These are phyloP conservation scores for Filobasidium floriforme DNA, from an alignment of 768 basidiomycete genomes.

Conservation along the genomic window DNA sequence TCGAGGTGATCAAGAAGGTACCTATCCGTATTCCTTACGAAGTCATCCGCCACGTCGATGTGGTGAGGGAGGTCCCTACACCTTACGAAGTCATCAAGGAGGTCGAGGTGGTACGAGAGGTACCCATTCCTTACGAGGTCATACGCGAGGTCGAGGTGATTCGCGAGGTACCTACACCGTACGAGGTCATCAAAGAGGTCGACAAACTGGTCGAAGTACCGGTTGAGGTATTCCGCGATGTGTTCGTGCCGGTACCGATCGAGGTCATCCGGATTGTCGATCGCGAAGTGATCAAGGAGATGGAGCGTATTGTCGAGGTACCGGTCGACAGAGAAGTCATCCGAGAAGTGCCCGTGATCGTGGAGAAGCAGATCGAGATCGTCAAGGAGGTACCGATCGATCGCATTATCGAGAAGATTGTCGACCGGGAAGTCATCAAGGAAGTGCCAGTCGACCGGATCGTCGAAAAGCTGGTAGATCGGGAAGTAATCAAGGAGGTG, in stretches of 20 bases:
- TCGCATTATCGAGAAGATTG: slow-evolving; percentile 27
- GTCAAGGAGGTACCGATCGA: slow-evolving; percentile 21
- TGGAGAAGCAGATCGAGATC: slow-evolving; percentile 29
- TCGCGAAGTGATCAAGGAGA: slow-evolving; percentile 28
- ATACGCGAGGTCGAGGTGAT: slow-evolving; percentile 32
- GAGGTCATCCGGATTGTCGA: slow-evolving; percentile 22
- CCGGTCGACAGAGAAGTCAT: slow-evolving; percentile 41
- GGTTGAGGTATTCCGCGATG: slow-evolving; percentile 28
- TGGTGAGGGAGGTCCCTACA: slow-evolving; percentile 14
- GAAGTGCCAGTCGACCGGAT: slow-evolving; percentile 11
- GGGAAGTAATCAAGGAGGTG: slow-evolving; percentile 26
- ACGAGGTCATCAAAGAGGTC: slow-evolving; percentile 30
- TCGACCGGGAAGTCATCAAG: slow-evolving; percentile 25
- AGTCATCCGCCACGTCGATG: slow-evolving; percentile 23
- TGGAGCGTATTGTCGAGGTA: slow-evolving; percentile 30
- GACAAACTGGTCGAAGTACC: slow-evolving; percentile 33
- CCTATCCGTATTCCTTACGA: slow-evolving; percentile 26
- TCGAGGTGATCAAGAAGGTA: slow-evolving; percentile 27
- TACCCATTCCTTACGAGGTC: slow-evolving; percentile 34
- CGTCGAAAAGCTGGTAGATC: slow-evolving; percentile 20
- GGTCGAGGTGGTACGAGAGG: slow-evolving; percentile 19
- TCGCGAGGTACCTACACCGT: slow-evolving; percentile 19
- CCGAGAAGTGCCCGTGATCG: slow-evolving; percentile 25
- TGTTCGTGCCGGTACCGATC: slow-evolving; percentile 25
- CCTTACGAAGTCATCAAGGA: slow-evolving; percentile 13